Evolutionary conservation across 345 rosid species (phyloP).

Genomic region (Aquilaria malaccensis): DNA sequence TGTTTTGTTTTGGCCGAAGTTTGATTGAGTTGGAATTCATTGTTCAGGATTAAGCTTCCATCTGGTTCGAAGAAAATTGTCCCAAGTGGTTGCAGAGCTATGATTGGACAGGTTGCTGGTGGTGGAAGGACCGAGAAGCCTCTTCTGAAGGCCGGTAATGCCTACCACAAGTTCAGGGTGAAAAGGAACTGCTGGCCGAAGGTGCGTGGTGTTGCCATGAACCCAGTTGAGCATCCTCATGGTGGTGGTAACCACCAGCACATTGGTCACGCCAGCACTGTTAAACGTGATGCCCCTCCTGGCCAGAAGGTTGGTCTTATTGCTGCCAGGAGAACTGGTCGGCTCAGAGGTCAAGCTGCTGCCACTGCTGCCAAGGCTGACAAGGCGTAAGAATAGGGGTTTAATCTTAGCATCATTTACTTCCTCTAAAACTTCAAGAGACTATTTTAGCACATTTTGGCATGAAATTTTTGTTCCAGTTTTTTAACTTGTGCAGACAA

Average conservation of each 20-base stretch:
- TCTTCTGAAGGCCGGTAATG: constrained; percentile 65
- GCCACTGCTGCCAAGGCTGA: constrained; percentile 60
- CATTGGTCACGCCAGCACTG: constrained; percentile 71
- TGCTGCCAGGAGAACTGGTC: constrained; percentile 75
- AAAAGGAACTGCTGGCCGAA: constrained; percentile 85
- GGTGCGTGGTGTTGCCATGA: constrained; percentile 90
- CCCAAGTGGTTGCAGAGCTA: constrained; percentile 68
- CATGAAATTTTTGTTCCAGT: no score
- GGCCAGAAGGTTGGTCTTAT: constrained; percentile 78
- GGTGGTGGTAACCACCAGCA: constrained; percentile 91
- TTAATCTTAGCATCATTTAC: no score
- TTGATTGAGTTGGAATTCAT: neutral
- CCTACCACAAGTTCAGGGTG: constrained; percentile 63
- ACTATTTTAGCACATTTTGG: no score
- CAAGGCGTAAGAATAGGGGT: constrained; percentile 21
- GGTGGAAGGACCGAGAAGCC: constrained; percentile 86
- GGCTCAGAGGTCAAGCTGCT: constrained; percentile 71
- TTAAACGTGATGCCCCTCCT: constrained; percentile 68
- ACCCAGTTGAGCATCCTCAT: constrained; percentile 84
- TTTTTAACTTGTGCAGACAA: no score
- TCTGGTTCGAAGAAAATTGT: constrained; percentile 67
- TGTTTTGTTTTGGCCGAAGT: neutral
- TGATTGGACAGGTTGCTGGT: constrained; percentile 74
- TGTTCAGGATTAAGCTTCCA: constrained; percentile 55
- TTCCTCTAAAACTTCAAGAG: no score